Conservation (phyloP, 306 rosid species). For the Citrullus colocynthis region DNA sequence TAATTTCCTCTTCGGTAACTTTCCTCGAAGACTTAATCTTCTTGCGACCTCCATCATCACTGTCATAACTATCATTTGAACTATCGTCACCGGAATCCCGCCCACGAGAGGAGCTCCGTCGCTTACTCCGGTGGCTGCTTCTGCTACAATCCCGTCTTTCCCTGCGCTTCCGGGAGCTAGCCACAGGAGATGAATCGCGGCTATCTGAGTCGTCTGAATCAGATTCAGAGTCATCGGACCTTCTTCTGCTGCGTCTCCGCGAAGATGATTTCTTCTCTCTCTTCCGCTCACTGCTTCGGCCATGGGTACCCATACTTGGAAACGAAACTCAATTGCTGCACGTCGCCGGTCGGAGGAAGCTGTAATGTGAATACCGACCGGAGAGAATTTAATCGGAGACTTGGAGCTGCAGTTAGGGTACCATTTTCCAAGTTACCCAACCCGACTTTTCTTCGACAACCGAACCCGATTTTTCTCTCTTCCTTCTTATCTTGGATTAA, state of each 20-base stretch:
- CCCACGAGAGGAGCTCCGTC: conserved; percentile 22
- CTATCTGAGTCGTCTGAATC: conserved; percentile 25
- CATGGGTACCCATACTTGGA: conserved; percentile 15
- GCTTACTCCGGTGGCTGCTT: conserved; percentile 23
- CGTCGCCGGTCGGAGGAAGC: conserved; percentile 6
- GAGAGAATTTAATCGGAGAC: not conserved
- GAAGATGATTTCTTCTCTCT: conserved; percentile 26
- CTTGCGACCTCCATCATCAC: conserved; percentile 27
- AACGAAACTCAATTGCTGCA: not conserved
- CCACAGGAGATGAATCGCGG: conserved; percentile 21
- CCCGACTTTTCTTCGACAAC: no score
- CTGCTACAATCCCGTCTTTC: conserved; percentile 15
- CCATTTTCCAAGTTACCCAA: not conserved
- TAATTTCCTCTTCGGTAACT: conserved; percentile 51
- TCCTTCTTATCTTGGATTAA: no score
- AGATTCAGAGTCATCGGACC: conserved; percentile 29
- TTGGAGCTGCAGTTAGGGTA: not conserved
- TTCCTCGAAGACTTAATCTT: conserved; percentile 39
- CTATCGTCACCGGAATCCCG: conserved; percentile 24
- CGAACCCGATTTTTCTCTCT: not conserved
- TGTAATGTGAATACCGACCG: not conserved
- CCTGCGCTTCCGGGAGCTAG: conserved; percentile 22
- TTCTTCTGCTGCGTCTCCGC: conserved; percentile 21
- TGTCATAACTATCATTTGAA: conserved; percentile 25
- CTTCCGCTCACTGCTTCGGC: conserved; percentile 22